Base-by-base conservation (phyloP, 768 basidiomycete species). In the Neoboletus subvelutipes region DNA sequence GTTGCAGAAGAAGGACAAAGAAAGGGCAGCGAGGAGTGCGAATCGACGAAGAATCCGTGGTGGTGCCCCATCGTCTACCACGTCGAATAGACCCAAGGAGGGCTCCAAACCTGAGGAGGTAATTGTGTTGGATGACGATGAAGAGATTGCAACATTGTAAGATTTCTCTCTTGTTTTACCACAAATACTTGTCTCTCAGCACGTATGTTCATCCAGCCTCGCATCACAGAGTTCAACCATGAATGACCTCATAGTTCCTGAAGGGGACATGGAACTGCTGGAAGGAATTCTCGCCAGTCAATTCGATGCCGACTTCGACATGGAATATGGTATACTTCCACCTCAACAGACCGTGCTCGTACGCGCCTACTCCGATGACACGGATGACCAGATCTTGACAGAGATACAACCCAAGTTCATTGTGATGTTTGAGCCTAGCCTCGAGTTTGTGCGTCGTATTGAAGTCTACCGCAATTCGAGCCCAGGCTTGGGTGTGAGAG, bases 371-470 rank as follows among this genome's bases (percentile, higher is more conserved):
- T 86, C 90, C 0, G 94, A 94, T 45, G 97, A 98, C 67, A 84
- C 89, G 3, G 97, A 99, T 63, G 97, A 99, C 69, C 81, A 86
- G 40, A 75, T 98, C 49, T 77, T 99, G 33, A 81, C 84, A 41
- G 96, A 99, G 69, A 78, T 98, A 9, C 79, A 88, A 57, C 97
- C 97, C 2, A 84, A 87, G 59, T 98, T 94, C 67, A 87, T 99
- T 51, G 85, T 98, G 46, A 92, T 98, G 89, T 94, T 89, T 61
- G 97, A 99, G 67, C 94, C 96, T 3, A 90, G 86, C 64, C 87
- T 93, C 68, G 90, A 96, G 51, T 99, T 98, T 64, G 83, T 98
- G 37, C 80, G 97, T 28, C 82, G 97, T 1, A 80, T 99, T 26
- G 95, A 99, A 80, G 95, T 92, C 52, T 98, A 96, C 70, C 85